These are phyloP conservation scores for Cercospora brassicicola DNA, from an alignment of 2,329 filamentous ascomycete genomes.

Conservation along the genomic window DNA sequence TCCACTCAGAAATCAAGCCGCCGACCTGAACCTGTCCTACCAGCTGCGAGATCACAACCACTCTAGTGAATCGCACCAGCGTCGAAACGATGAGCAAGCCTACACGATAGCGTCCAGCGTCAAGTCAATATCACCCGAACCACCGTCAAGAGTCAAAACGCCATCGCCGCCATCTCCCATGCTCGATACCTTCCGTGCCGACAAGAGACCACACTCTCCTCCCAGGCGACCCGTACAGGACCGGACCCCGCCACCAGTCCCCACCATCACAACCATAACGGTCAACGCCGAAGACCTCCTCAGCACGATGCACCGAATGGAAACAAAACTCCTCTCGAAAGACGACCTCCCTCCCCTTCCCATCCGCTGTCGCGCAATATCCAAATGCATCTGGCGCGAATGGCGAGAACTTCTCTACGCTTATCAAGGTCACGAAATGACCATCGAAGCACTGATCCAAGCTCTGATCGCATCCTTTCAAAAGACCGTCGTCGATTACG, in stretches of 20 bases:
- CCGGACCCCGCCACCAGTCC: background rate
- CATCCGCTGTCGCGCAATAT: conserved; percentile 19
- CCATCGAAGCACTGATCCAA: conserved; percentile 10
- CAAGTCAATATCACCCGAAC: background rate
- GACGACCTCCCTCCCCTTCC: background rate
- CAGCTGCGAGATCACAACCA: background rate
- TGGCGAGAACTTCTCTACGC: conserved; percentile 17
- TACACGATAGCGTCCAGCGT: background rate
- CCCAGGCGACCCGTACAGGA: background rate
- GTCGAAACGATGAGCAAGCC: conserved; percentile 8
- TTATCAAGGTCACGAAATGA: conserved; percentile 9
- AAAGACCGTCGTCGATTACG: conserved; percentile 14
- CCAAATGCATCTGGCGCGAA: conserved; percentile 23
- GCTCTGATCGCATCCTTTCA: conserved; percentile 10
- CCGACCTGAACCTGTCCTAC: background rate
- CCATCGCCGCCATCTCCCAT: background rate
- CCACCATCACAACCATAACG: background rate
- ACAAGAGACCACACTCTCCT: background rate
- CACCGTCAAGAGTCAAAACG: background rate
- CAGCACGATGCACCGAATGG: conserved; percentile 15
- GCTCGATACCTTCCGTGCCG: background rate
- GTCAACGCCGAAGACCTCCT: background rate
- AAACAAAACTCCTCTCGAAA: background rate
- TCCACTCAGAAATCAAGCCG: conserved; percentile 16
- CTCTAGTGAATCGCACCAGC: background rate